Percentiles rank a stretch among this genome's conserved stretches.
Conservation (phyloP, 352 stramenopile genomes). For the Blastocystis sp. region DNA sequence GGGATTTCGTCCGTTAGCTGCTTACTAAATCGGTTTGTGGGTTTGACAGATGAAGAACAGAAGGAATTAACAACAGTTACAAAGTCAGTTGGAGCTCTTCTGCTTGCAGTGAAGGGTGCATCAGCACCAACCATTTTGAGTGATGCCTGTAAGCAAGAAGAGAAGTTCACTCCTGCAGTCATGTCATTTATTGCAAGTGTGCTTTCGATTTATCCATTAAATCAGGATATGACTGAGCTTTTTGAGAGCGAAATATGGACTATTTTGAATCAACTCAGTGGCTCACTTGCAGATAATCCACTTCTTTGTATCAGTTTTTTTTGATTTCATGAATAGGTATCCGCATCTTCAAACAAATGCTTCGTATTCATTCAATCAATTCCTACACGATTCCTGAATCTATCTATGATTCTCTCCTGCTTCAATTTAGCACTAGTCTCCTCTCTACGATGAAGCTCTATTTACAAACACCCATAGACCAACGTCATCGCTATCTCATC, state of each 20-base stretch:
- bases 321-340: background rate
- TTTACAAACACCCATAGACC: background rate
- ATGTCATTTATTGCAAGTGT: background rate
- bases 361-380: background rate
- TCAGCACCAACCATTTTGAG: background rate
- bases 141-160: background rate
- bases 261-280: background rate
- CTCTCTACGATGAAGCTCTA: background rate
- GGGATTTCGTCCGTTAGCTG: background rate
- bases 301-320: background rate
- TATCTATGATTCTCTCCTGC: background rate
- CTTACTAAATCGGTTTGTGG: background rate
- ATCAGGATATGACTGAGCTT: background rate
- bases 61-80: background rate
- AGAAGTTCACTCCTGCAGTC: background rate
- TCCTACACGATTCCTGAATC: background rate
- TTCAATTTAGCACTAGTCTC: background rate
- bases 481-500: background rate
- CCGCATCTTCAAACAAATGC: background rate
- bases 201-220: background rate
- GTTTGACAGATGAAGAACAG: background rate
- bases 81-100: background rate
- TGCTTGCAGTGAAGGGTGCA: background rate
- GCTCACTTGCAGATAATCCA: background rate
- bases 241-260: slow-evolving; percentile 29